phyloP scores from a whole-genome alignment of 2,329 filamentous ascomycete species.

The Raffaelea arxii region DNA sequence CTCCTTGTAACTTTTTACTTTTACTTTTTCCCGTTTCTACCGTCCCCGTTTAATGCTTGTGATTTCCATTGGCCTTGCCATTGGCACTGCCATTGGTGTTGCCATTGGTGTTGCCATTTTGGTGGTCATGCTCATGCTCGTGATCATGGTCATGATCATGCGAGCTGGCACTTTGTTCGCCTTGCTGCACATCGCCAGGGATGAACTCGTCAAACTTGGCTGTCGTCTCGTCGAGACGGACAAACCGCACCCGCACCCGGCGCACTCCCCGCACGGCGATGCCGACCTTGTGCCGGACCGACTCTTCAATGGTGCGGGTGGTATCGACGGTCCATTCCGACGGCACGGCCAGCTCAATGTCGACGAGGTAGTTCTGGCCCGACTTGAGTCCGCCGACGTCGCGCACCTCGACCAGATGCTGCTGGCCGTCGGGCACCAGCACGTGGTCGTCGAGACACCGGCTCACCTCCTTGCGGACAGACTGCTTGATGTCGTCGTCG shows the following conservation, averaged over 20 bases:
- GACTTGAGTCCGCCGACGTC: constrained; percentile 87
- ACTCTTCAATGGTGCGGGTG: constrained; percentile 60
- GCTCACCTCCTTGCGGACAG: constrained; percentile 56
- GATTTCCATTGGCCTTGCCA: neutral
- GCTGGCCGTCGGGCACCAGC: constrained; percentile 37
- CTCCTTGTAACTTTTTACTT: neutral
- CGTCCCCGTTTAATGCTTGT: neutral
- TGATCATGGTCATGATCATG: constrained; percentile 30
- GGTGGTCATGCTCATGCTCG: constrained; percentile 21
- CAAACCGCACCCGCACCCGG: constrained; percentile 74
- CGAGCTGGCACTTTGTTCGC: constrained; percentile 51
- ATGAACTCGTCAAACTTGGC: constrained; percentile 71
- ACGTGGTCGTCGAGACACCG: constrained; percentile 36
- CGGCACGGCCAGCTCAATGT: constrained; percentile 77
- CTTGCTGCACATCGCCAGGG: constrained; percentile 47
- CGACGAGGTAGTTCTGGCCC: constrained; percentile 91
- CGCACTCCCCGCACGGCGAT: constrained; percentile 74
- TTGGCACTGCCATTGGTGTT: neutral
- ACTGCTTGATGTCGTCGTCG: constrained; percentile 70
- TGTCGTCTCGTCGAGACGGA: constrained; percentile 52
- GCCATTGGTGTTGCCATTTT: neutral
- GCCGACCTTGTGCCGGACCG: constrained; percentile 63
- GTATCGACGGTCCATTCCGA: constrained; percentile 65
- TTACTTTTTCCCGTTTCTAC: neutral
- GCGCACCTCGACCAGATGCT: constrained; percentile 57